Base-by-base conservation (phyloP, 139 green algal genomes). In the Astrephomene gubernaculifera region DNA sequence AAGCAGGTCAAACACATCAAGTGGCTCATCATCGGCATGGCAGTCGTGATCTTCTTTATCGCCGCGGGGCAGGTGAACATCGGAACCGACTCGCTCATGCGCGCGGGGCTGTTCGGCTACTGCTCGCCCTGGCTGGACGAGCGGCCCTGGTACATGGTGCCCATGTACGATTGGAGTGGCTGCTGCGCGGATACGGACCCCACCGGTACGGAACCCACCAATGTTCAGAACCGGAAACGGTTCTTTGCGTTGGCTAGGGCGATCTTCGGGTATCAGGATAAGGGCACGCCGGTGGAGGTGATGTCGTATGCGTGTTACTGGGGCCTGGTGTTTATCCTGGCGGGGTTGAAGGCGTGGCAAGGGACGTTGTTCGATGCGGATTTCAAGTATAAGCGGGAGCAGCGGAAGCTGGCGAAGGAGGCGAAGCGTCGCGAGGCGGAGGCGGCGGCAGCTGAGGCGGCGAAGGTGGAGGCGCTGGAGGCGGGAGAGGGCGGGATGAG, bases 11-110 rank as follows among this genome's bases (percentile, higher is more conserved):
- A 91, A 74, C 86, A 92, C 71, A 89, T 94, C 73, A 91, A 91
- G 87, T 88, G 87, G 72, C 84, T 94, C 33, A 70, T 94, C 60
- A 83, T 90, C 41, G 38, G 71, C 39, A 90, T 91, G 36, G 87
- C 87, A 0, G 24, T 91, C 39, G 45, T 91, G 44, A 82, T 94
- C 22, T 94, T 94, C 88, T 90, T 89, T 71, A 94, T 94, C 29
- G 90, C 90, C 19, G 88, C 87, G 27, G 90, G 90, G 10, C 89
- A 93, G 83, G 64, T 90, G 22, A 52, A 35, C 4, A 19, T 86
- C 0, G 85, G 74, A 8, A 85, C 67, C 14, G n/a, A 76, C 39
- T 61, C 70, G 25, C 75, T 88, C 36, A 85, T 74, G 52, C 38
- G 25, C 22, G 83, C 73, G 4, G 83, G 83, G 29, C 39, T 73